phyloP scores from a whole-genome alignment of 805 yeast species.

The Ogataea siamensis region DNA sequence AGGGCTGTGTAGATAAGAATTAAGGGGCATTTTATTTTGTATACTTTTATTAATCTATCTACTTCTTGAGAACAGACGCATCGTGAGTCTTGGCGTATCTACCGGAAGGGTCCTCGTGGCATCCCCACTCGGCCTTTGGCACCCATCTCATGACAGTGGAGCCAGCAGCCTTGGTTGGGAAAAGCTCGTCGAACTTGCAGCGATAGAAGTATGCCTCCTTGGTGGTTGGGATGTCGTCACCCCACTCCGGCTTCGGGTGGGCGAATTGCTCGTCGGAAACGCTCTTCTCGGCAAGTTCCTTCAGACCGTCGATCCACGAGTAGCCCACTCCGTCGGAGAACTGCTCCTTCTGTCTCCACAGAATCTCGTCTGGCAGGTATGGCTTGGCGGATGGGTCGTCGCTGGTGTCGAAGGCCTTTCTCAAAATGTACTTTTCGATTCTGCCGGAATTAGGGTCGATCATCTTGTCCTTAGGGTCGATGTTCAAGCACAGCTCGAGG shows the following conservation, averaged over 20 bases:
- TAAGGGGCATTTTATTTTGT: background rate
- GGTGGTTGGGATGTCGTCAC: constrained; percentile 88
- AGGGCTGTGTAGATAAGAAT: constrained; percentile 1
- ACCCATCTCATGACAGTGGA: constrained; percentile 98
- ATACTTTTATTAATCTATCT: constrained; percentile 3
- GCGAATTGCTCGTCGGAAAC: constrained; percentile 90
- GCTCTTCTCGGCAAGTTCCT: constrained; percentile 87
- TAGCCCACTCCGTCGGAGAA: constrained; percentile 99
- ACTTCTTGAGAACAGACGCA: constrained; percentile 44
- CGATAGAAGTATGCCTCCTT: constrained; percentile 99
- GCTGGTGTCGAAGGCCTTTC: constrained; percentile 95
- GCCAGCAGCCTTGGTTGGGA: constrained; percentile 91
- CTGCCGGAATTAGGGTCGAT: constrained; percentile 67
- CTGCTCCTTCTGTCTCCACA: constrained; percentile 99
- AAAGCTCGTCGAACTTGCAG: constrained; percentile 89
- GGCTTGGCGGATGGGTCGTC: constrained; percentile 78
- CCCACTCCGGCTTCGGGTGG: constrained; percentile 94
- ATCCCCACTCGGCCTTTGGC: constrained; percentile 99
- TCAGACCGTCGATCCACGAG: constrained; percentile 98
- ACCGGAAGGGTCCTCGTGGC: constrained; percentile 98
- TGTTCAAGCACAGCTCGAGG: constrained; percentile 89
- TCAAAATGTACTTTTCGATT: constrained; percentile 92
- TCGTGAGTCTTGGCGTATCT: constrained; percentile 93
- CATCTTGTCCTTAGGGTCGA: constrained; percentile 89
- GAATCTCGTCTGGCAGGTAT: constrained; percentile 92